These are phyloP conservation scores for Fusarium sp. DNA, from an alignment of 2,329 filamentous ascomycete genomes.

Conservation along the genomic window DNA sequence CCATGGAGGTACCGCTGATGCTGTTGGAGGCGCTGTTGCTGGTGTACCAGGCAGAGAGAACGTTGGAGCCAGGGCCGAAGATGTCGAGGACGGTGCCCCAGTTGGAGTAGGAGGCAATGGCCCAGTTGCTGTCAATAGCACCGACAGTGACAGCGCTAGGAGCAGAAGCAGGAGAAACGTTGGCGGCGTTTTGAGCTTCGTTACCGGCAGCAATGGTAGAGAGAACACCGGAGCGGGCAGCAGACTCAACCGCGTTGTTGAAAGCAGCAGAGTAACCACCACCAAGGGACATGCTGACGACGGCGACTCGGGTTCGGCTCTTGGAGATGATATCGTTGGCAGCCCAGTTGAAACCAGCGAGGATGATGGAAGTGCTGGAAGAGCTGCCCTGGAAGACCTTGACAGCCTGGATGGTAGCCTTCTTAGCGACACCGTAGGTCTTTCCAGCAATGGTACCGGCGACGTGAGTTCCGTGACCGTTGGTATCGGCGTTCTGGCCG, in stretches of 20 bases:
- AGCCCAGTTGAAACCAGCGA: conserved; percentile 55
- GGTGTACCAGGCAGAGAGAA: conserved; percentile 62
- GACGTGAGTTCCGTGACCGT: conserved; percentile 58
- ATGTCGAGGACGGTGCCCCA: conserved; percentile 61
- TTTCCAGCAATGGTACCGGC: conserved; percentile 52
- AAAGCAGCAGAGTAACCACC: conserved; percentile 58
- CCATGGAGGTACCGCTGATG: conserved; percentile 73
- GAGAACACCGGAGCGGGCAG: conserved; percentile 59
- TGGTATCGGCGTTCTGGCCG: conserved; percentile 44
- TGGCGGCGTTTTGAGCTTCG: conserved; percentile 47
- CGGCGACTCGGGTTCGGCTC: conserved; percentile 54
- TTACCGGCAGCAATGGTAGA: conserved; percentile 68
- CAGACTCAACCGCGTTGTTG: conserved; percentile 61
- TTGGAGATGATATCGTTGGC: conserved; percentile 57
- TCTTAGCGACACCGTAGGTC: conserved; percentile 57
- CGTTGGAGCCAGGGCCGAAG: conserved; percentile 60
- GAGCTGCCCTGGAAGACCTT: conserved; percentile 56
- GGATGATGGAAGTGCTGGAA: conserved; percentile 47
- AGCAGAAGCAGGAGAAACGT: conserved; percentile 49
- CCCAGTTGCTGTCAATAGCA: conserved; percentile 52
- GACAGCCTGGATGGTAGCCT: conserved; percentile 56
- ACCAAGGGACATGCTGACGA: conserved; percentile 68
- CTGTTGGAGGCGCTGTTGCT: conserved; percentile 56
- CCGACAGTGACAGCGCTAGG: conserved; percentile 50
- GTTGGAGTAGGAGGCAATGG: conserved; percentile 61